Evolutionary conservation across 441 rosid species (phyloP).

Genomic region (Lepidium campestre): DNA sequence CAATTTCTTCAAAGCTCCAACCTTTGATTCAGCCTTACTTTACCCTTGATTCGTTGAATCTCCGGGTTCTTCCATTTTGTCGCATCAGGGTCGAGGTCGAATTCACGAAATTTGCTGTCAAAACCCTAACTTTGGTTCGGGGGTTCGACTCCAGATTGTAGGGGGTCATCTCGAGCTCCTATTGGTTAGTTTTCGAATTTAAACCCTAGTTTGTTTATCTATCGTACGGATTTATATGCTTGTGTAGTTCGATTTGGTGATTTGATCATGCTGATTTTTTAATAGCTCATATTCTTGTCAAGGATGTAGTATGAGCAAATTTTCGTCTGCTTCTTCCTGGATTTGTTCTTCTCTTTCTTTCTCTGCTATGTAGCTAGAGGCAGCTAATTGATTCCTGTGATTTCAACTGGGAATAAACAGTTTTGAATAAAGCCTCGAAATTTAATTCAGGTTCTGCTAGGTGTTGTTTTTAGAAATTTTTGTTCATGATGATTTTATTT

Average conservation of each 20-base stretch:
- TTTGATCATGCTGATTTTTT: slow-evolving; percentile 7
- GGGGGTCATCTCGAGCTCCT: slow-evolving; percentile 19
- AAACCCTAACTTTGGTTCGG: slow-evolving; percentile 49
- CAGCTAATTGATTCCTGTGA: slow-evolving; percentile 3
- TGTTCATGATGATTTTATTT: not conserved
- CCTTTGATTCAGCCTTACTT: slow-evolving; percentile 19
- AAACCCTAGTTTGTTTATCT: slow-evolving; percentile 42
- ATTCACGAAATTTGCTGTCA: slow-evolving; percentile 28
- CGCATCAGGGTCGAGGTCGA: slow-evolving; percentile 25
- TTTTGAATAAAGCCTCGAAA: not conserved
- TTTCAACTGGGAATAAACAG: not conserved
- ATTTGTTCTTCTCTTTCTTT: slow-evolving; percentile 7
- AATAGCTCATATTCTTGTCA: not conserved
- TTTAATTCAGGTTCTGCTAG: not conserved
- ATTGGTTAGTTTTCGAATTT: slow-evolving; percentile 22
- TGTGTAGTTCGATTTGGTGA: slow-evolving; percentile 13
- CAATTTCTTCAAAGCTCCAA: slow-evolving; percentile 21
- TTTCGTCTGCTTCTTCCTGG: slow-evolving; percentile 15
- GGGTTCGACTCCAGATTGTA: slow-evolving; percentile 12
- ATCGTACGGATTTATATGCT: not conserved
- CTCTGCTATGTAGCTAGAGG: slow-evolving; percentile 2
- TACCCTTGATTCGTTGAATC: slow-evolving; percentile 13
- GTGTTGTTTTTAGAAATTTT: not conserved
- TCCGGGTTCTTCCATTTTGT: not conserved
- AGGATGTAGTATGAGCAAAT: slow-evolving; percentile 23